Evolutionary conservation across 2,329 filamentous ascomycete genomes (phyloP), one percentile per base, ranked within the genome.

Genomic region (Fusarium brevicatenulatum): DNA sequence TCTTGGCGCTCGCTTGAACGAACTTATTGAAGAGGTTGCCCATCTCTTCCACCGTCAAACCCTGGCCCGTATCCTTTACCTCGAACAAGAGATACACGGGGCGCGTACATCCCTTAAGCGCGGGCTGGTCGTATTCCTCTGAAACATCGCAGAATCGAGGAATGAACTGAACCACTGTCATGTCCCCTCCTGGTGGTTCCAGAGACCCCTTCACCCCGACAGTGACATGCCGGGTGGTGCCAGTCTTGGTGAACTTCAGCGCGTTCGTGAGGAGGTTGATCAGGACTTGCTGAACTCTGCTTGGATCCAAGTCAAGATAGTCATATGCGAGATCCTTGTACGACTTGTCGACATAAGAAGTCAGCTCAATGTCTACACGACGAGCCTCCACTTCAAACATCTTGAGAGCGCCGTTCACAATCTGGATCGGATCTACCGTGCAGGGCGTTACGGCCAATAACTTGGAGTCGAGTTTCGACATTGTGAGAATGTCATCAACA

Each of bases 191-290:
- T 1, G 85, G 86, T 28, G 80, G 80, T 23, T 77, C 76, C 37
- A 75, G 80, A 28, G 81, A 85, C 13, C 84, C 86, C 50, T 85
- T 85, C 52, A 90, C 80, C 37, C 80, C 81, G 5, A 89, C 83
- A 3, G 81, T 82, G 39, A 90, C 86, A 46, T 89, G 88, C 12
- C 90, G 87, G 18, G 84, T 88, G 21, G 86, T 85, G 23, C 91
- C 89, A 0, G 86, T 86, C 40, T 90, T 90, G 2, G 93, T 95
- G 78, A 95, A 95, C 76, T 95, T 95, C 80, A 95, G 91, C 0
- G 93, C 92, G 76, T 95, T 95, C 12, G 92, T 93, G 13, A 93
- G 88, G 3, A 95, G 86, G 75, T 95, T 95, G 79, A 95, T 94
- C 7, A 95, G 84, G 2, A 95, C 91, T 80, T 95, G 93, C 57